Evolutionary conservation across 306 rosid species (phyloP).

Genomic region (Biancaea sappan): DNA sequence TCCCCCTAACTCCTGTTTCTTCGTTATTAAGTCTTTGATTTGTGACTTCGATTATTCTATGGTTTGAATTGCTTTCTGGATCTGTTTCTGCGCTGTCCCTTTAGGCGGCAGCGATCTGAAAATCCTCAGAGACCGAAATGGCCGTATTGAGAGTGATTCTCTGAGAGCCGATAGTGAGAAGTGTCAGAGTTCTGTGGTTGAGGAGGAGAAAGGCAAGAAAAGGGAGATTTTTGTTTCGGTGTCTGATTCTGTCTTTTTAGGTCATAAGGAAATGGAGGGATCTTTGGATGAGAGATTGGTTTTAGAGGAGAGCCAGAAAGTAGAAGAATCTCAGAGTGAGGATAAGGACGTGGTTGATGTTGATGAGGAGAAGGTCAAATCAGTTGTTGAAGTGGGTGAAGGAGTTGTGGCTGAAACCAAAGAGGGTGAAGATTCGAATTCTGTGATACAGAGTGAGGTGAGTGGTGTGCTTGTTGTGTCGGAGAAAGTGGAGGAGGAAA

Average conservation of each 20-base stretch:
- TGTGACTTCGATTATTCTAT: slow-evolving; percentile 12
- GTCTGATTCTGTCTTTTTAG: slow-evolving; percentile 17
- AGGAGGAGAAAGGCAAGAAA: slow-evolving; percentile 20
- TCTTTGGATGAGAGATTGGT: slow-evolving; percentile 41
- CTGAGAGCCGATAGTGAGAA: slow-evolving; percentile 6
- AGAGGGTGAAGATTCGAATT: not conserved
- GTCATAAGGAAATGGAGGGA: slow-evolving; percentile 48
- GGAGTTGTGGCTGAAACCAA: slow-evolving; percentile 27
- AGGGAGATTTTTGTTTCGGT: not conserved
- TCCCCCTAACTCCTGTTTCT: not conserved
- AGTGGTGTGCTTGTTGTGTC: slow-evolving; percentile 16
- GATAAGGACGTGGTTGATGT: slow-evolving; percentile 29
- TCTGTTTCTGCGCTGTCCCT: not conserved
- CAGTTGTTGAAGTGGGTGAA: slow-evolving; percentile 9
- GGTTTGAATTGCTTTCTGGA: not conserved
- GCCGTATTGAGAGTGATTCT: not conserved
- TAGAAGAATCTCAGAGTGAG: slow-evolving; percentile 31
- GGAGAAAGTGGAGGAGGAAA: slow-evolving; percentile 15
- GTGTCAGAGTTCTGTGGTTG: slow-evolving; percentile 28
- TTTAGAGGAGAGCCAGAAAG: slow-evolving; percentile 28
- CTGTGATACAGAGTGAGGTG: slow-evolving; percentile 25
- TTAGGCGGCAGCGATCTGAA: not conserved
- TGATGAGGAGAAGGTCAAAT: slow-evolving; percentile 26
- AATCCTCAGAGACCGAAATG: slow-evolving; percentile 15
- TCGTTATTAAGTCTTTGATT: slow-evolving; percentile 12